These are phyloP conservation scores for Pseudoscleropodium purum DNA, from an alignment of 225 moss, liverwort and hornwort species.

Conservation along the genomic window DNA sequence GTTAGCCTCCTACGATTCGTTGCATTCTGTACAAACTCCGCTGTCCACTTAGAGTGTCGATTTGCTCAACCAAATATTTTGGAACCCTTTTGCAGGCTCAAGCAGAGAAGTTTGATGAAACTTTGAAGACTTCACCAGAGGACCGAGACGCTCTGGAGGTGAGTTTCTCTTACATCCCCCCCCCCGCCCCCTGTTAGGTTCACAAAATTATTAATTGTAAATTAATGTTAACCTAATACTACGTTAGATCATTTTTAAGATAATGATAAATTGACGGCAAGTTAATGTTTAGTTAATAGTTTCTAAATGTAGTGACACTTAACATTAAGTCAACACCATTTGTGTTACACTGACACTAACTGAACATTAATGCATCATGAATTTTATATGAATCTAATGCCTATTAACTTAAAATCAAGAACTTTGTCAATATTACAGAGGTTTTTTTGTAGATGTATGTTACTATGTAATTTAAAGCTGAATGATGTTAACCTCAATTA, in stretches of 20 bases:
- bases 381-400: neutral
- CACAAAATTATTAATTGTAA: neutral
- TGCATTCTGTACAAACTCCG: neutral
- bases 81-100: conserved; percentile 48
- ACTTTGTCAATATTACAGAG: neutral
- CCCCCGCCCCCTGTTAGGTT: neutral
- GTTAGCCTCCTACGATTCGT: conserved; percentile 12
- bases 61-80: neutral
- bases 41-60: neutral
- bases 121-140: conserved; percentile 50
- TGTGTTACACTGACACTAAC: neutral
- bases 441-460: neutral
- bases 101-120: conserved; percentile 68
- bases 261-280: neutral
- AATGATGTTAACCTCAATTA: neutral
- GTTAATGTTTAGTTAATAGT: neutral
- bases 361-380: neutral
- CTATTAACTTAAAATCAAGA: neutral
- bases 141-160: conserved; percentile 89
- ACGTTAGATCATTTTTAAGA: neutral
- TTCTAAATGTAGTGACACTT: neutral
- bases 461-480: neutral
- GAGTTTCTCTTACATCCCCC: neutral
- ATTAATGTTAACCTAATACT: neutral
- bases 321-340: neutral